Conservation (phyloP, 495 filamentous ascomycete species). For the Aspergillus bridgeri region DNA sequence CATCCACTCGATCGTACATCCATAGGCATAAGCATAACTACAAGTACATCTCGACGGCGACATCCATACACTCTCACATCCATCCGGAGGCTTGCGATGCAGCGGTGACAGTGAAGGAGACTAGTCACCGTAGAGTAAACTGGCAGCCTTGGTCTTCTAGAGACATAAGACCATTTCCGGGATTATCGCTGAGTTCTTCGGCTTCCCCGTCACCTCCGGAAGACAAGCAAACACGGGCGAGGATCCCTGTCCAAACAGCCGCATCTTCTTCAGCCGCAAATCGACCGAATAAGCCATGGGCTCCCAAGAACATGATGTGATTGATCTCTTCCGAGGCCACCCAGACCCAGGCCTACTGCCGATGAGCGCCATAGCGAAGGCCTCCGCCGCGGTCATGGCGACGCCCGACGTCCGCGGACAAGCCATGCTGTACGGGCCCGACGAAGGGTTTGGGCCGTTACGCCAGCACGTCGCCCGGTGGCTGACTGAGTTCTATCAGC, state of each 20-base stretch:
- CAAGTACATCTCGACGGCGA: no score
- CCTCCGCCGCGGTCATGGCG: conserved; percentile 54
- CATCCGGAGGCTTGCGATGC: neutral
- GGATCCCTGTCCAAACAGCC: neutral
- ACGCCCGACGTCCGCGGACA: conserved; percentile 52
- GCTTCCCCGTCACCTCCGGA: neutral
- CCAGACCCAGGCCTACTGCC: conserved; percentile 72
- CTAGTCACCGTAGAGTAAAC: neutral
- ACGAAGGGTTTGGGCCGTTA: conserved; percentile 67
- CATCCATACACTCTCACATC: neutral
- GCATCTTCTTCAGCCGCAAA: neutral
- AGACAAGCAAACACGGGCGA: neutral
- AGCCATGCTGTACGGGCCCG: conserved; percentile 72
- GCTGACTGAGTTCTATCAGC: conserved; percentile 61
- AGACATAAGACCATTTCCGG: neutral
- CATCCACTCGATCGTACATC: neutral
- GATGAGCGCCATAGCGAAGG: conserved; percentile 48
- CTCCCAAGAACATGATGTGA: conserved; percentile 23
- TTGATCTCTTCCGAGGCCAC: conserved; percentile 71
- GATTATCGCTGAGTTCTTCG: neutral
- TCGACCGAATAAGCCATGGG: conserved; percentile 1
- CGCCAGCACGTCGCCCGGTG: conserved; percentile 63
- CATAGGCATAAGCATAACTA: no score
- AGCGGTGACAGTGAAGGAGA: neutral
- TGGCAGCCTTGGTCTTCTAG: neutral